A percentile compares a stretch with the other conserved stretches of the same genome.
These are phyloP conservation scores for Mortierella sp. DNA, from an alignment of 371 early-diverging fungal species.

Conservation along the genomic window DNA sequence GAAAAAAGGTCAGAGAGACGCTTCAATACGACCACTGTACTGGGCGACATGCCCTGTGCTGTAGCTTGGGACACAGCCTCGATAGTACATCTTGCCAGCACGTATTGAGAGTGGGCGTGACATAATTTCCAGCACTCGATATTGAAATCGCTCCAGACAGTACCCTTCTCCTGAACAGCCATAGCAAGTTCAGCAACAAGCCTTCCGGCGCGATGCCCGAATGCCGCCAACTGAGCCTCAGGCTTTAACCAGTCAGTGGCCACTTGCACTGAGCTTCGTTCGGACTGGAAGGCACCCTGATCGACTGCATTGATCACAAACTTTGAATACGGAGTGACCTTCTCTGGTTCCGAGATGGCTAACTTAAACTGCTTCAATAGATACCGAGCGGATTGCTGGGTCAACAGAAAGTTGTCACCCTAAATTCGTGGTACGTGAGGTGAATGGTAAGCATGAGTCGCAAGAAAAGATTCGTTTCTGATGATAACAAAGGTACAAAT, in stretches of 20 bases:
- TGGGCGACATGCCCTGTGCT: slow-evolving; percentile 19
- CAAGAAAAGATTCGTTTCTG: not conserved
- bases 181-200: slow-evolving; percentile 61
- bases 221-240: slow-evolving; percentile 66
- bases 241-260: slow-evolving; percentile 56
- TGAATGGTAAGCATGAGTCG: not conserved
- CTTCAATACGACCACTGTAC: slow-evolving; percentile 27
- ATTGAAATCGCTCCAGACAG: slow-evolving; percentile 67
- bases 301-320: slow-evolving; percentile 42
- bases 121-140: slow-evolving; percentile 67
- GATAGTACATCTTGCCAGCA: slow-evolving; percentile 30
- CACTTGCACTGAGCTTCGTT: slow-evolving; percentile 30
- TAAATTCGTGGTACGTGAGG: not conserved
- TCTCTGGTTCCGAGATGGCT: slow-evolving; percentile 50
- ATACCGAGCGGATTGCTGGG: slow-evolving; percentile 77
- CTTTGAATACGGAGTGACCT: slow-evolving; percentile 56
- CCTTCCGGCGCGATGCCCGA: slow-evolving; percentile 72
- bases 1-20: slow-evolving; percentile 47
- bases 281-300: slow-evolving; percentile 39
- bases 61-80: slow-evolving; percentile 63
- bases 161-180: slow-evolving; percentile 53
- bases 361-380: slow-evolving; percentile 70
- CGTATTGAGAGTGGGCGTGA: slow-evolving; percentile 53
- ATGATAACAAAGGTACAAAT: not conserved
- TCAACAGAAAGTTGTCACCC: slow-evolving; percentile 82